Evolutionary conservation across 2,329 filamentous ascomycete species (phyloP).

Genomic region (Trichoderma citrinoviride): DNA sequence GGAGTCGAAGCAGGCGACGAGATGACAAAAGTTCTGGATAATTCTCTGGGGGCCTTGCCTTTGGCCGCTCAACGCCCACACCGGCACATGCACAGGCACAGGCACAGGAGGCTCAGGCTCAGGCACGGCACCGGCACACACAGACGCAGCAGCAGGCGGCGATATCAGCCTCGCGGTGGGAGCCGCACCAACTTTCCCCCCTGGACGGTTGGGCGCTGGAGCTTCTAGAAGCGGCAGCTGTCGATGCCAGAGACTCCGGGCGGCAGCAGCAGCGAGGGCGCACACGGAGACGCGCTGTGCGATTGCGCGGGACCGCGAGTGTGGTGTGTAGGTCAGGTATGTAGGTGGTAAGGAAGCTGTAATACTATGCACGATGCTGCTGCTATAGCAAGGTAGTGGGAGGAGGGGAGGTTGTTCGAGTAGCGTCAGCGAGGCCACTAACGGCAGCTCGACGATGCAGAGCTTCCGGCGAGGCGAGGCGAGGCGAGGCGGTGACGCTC

Average conservation of each 20-base stretch:
- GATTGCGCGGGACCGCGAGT: no score
- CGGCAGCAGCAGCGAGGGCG: constrained; percentile 14
- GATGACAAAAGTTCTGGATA: constrained; percentile 12
- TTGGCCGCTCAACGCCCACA: constrained; percentile 6
- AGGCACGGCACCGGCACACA: neutral
- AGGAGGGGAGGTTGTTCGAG: neutral
- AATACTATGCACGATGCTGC: neutral
- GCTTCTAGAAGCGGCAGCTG: constrained; percentile 18
- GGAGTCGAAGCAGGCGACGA: constrained; percentile 7
- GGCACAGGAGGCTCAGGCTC: neutral
- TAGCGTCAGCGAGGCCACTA: neutral
- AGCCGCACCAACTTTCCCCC: neutral
- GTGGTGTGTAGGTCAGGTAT: constrained; percentile 1
- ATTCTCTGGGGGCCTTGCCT: neutral
- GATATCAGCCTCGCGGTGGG: constrained; percentile 18
- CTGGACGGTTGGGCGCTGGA: neutral
- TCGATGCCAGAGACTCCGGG: neutral
- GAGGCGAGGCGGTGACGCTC: neutral
- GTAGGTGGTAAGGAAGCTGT: neutral
- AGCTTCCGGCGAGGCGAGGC: neutral
- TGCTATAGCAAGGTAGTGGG: neutral
- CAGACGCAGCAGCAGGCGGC: constrained; percentile 1
- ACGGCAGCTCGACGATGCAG: constrained; percentile 8
- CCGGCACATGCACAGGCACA: neutral
- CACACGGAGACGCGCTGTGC: constrained; percentile 1